Percentiles rank a stretch among this genome's conserved stretches.
Conservation (phyloP, 495 filamentous ascomycete species). For the Penicillium silybi region DNA sequence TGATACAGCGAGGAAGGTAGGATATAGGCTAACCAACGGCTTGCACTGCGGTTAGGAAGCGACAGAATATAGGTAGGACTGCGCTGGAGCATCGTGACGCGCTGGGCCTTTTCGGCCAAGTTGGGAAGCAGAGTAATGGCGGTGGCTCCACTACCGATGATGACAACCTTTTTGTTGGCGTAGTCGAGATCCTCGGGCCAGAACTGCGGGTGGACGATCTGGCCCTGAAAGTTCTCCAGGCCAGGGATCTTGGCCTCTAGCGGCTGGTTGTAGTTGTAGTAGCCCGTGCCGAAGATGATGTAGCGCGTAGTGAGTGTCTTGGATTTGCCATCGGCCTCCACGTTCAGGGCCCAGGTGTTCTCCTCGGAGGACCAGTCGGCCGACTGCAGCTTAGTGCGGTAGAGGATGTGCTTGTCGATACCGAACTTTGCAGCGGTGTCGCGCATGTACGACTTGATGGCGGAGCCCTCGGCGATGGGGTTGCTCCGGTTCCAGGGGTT, state of each 20-base stretch:
- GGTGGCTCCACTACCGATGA: constrained; percentile 56
- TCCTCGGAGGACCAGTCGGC: constrained; percentile 58
- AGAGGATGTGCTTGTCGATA: constrained; percentile 60
- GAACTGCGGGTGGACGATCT: constrained; percentile 49
- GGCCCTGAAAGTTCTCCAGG: constrained; percentile 38
- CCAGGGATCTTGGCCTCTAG: constrained; percentile 45
- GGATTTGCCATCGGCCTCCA: constrained; percentile 46
- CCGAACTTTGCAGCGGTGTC: constrained; percentile 54
- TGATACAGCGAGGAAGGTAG: constrained; percentile 33
- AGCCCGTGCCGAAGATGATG: constrained; percentile 59
- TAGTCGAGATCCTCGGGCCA: constrained; percentile 51
- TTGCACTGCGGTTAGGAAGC: constrained; percentile 37
- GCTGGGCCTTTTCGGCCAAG: constrained; percentile 39
- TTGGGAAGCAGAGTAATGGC: constrained; percentile 52
- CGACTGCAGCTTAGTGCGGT: constrained; percentile 50
- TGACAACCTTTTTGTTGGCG: constrained; percentile 48
- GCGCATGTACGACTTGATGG: constrained; percentile 60
- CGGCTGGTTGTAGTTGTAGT: constrained; percentile 62
- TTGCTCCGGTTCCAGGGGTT: constrained; percentile 57
- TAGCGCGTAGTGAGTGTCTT: constrained; percentile 50
- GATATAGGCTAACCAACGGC: constrained; percentile 35
- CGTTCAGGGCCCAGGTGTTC: constrained; percentile 58
- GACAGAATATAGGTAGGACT: constrained; percentile 58
- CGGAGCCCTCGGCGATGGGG: constrained; percentile 56
- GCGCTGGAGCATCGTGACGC: constrained; percentile 55